Base-by-base conservation (phyloP, 495 filamentous ascomycete species). In the Tuber aestivum region DNA sequence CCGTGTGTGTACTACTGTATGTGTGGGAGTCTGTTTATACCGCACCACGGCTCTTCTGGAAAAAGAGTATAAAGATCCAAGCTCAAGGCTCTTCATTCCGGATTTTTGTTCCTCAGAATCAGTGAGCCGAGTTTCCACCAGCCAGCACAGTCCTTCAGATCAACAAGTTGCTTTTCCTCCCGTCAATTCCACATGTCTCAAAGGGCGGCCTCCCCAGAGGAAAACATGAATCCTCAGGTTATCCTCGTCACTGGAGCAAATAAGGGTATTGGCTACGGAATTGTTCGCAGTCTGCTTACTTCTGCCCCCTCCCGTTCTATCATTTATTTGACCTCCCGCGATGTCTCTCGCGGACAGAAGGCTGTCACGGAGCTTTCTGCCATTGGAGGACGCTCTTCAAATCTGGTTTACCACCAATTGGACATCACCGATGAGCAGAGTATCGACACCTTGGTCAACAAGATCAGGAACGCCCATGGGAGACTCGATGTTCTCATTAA, bases 381-480 rank as follows among this genome's bases (percentile, higher is more conserved):
- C 35, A 41, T 40, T 41, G 41, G 38, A 27, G 18, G 23, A 16
- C 56, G 56, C 35, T 35, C 56, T 35, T 65, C 72, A 10, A 38
- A 38, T 8, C 27, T 50, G 18, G 23, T 37, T 23, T 77, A 77
- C 41, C 75, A 77, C 45, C 27, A 35, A 27, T 70, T 77, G 27
- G 75, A 77, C 38, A 70, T 45, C 14, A 42, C 45, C 4, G 44
- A 69, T 35, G 44, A 45, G 27, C 12, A 41, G 18, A 76, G 73
- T 12, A 76, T 76, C 41, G 50, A 78, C 20, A n/a, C 40, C 2
- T 18, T 76, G 23, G 76, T 81, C 37, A 79, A 85, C 68, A 83
- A 78, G 72, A 78, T 84, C 38, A 79, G 82, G 42, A 79, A 83
- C 69, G 74, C 69, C 14, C 48, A 75, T 45, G 73, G 74, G n/a